phyloP scores from a whole-genome alignment of 805 yeast genomes.

The Lipomyces sp. region DNA sequence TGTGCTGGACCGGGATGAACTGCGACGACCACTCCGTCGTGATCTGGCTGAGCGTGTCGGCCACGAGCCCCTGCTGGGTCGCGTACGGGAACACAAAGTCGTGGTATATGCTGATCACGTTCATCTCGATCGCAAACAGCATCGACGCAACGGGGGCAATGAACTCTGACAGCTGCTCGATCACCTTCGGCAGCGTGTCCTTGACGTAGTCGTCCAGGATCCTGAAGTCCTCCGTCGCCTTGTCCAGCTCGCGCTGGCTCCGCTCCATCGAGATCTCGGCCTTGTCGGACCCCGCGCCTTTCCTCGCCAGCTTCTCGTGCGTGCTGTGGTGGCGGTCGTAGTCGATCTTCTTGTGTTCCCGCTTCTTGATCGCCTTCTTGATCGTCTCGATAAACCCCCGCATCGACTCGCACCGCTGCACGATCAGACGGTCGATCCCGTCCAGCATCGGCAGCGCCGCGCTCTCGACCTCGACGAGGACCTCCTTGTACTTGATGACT shows the following conservation, averaged over 20 bases:
- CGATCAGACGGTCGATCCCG: slow-evolving; percentile 30
- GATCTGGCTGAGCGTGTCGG: slow-evolving; percentile 19
- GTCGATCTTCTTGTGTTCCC: slow-evolving; percentile 41
- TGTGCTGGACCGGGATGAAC: slow-evolving; percentile 32
- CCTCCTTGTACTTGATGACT: slow-evolving; percentile 31
- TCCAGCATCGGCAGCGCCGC: slow-evolving; percentile 31
- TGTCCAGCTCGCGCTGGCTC: slow-evolving; percentile 34
- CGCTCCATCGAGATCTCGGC: slow-evolving; percentile 33
- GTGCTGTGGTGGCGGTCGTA: slow-evolving; percentile 37
- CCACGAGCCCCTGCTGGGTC: slow-evolving; percentile 30
- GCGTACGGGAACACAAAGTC: slow-evolving; percentile 30
- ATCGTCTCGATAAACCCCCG: slow-evolving; percentile 34
- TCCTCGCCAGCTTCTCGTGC: slow-evolving; percentile 35
- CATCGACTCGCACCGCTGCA: slow-evolving; percentile 29
- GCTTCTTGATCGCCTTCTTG: slow-evolving; percentile 37
- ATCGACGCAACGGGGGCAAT: slow-evolving; percentile 35
- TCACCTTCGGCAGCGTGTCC: slow-evolving; percentile 33
- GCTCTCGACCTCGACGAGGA: slow-evolving; percentile 29
- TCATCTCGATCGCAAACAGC: slow-evolving; percentile 33
- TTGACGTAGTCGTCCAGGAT: slow-evolving; percentile 35
- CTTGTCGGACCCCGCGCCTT: slow-evolving; percentile 34
- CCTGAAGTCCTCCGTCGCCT: slow-evolving; percentile 34
- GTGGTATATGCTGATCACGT: slow-evolving; percentile 31
- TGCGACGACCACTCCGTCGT: slow-evolving; percentile 35
- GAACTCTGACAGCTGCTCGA: slow-evolving; percentile 35